Evolutionary conservation across 2,329 filamentous ascomycete genomes (phyloP).

Genomic region (Fusarium subtropicale): DNA sequence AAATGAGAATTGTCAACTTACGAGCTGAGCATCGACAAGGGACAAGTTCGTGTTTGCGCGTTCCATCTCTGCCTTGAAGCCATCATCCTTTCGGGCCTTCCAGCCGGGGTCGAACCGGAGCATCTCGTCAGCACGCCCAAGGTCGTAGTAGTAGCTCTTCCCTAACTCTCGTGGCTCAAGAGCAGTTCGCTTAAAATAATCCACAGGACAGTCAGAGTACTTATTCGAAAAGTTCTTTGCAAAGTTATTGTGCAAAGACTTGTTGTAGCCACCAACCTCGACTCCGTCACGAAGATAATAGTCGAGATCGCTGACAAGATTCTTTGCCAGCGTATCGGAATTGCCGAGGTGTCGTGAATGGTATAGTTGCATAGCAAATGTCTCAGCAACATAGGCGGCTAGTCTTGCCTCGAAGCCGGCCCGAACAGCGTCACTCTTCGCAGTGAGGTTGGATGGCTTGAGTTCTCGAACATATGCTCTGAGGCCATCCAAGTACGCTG

Average conservation of each 20-base stretch:
- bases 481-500: conserved; percentile 77
- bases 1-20: conserved; percentile 59
- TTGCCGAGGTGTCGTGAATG: conserved; percentile 82
- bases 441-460: conserved; percentile 62
- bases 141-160: conserved; percentile 84
- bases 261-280: conserved; percentile 84
- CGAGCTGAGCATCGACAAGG: conserved; percentile 90
- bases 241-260: conserved; percentile 86
- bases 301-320: conserved; percentile 77
- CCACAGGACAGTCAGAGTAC: conserved; percentile 78
- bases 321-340: conserved; percentile 72
- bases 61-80: conserved; percentile 85
- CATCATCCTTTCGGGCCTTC: conserved; percentile 74
- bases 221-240: conserved; percentile 84
- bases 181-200: conserved; percentile 81
- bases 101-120: conserved; percentile 83
- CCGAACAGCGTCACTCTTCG: conserved; percentile 66
- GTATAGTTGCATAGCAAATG: conserved; percentile 91
- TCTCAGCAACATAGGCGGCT: conserved; percentile 85
- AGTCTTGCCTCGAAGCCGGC: conserved; percentile 75
- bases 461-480: conserved; percentile 75
- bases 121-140: conserved; percentile 79
- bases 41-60: conserved; percentile 92
- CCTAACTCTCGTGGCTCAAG: conserved; percentile 76
- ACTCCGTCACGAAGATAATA: conserved; percentile 86